Conservation (phyloP, 2,329 filamentous ascomycete genomes). For the Aspergillus jensenii region DNA sequence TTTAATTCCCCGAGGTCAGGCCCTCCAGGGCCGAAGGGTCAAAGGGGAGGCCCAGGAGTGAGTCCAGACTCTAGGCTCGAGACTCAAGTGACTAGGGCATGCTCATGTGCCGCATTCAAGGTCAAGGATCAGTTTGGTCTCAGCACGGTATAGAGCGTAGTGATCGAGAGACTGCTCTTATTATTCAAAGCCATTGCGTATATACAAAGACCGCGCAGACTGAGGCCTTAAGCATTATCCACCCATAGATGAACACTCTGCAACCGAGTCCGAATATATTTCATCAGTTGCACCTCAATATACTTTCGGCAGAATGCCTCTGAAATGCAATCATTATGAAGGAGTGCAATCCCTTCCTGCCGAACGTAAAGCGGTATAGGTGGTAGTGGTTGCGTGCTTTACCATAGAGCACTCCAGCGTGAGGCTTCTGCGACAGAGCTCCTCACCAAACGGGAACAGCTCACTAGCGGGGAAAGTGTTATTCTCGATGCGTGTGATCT, state of each 20-base stretch:
- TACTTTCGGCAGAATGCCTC: slow-evolving; percentile 48
- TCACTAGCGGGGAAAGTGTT: slow-evolving; percentile 54
- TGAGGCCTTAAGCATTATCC: slow-evolving; percentile 43
- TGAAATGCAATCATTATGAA: slow-evolving; percentile 55
- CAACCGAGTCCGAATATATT: slow-evolving; percentile 43
- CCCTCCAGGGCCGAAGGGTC: background rate
- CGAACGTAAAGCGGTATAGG: slow-evolving; percentile 50
- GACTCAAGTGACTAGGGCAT: slow-evolving; percentile 16
- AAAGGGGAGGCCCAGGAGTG: slow-evolving; percentile 16
- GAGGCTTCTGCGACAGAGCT: slow-evolving; percentile 50
- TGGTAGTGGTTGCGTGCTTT: slow-evolving; percentile 8
- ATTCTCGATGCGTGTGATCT: slow-evolving; percentile 45
- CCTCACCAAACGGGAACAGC: slow-evolving; percentile 48
- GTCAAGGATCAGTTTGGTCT: slow-evolving; percentile 44
- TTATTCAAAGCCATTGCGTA: slow-evolving; percentile 47
- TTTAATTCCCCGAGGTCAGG: background rate
- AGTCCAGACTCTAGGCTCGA: too few relatives aligned
- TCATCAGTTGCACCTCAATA: slow-evolving; percentile 47
- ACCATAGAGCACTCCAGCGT: slow-evolving; percentile 44
- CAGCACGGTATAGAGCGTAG: slow-evolving; percentile 51
- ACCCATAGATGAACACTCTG: slow-evolving; percentile 53
- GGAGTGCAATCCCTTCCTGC: slow-evolving; percentile 44
- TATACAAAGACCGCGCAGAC: slow-evolving; percentile 48
- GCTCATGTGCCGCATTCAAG: slow-evolving; percentile 30
- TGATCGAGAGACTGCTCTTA: slow-evolving; percentile 49